phyloP scores from a whole-genome alignment of 345 rosid species.

The Eucalyptus guilfoylei region DNA sequence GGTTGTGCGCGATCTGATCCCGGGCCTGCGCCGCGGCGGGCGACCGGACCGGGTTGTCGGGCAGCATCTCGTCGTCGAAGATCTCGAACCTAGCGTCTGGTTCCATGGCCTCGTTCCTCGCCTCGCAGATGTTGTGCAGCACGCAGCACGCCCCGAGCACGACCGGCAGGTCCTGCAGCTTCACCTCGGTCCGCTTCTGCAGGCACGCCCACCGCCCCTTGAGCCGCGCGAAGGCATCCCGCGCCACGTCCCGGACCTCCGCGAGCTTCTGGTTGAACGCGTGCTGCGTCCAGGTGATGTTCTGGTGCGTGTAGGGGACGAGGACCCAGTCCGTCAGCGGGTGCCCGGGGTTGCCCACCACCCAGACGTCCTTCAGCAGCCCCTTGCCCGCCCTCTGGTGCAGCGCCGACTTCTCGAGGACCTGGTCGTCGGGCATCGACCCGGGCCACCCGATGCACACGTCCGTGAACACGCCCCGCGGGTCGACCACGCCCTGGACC shows the following conservation, averaged over 20 bases:
- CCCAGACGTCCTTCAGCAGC: slow-evolving; percentile 15
- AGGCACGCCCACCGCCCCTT: slow-evolving; percentile 41
- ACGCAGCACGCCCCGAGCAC: slow-evolving; percentile 49
- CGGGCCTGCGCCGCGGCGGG: slow-evolving; percentile 15
- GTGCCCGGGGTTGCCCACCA: slow-evolving; percentile 22
- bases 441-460: slow-evolving; percentile 53
- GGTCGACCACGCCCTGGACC: slow-evolving; percentile 42
- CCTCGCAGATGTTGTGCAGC: slow-evolving; percentile 42
- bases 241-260: slow-evolving; percentile 7
- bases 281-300: slow-evolving; percentile 44
- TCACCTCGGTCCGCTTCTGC: slow-evolving; percentile 33
- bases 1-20: slow-evolving; percentile 39
- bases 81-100: slow-evolving; percentile 12
- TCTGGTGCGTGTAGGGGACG: slow-evolving; percentile 32
- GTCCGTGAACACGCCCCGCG: slow-evolving; percentile 29
- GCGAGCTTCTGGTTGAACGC: slow-evolving; percentile 27
- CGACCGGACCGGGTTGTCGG: slow-evolving; percentile 17
- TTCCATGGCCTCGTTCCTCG: slow-evolving; percentile 22
- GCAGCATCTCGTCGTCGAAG: slow-evolving; percentile 26
- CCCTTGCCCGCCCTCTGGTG: slow-evolving; percentile 17
- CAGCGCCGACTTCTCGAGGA: slow-evolving; percentile 28
- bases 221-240: slow-evolving; percentile 26
- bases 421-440: slow-evolving; percentile 41
- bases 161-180: slow-evolving; percentile 39
- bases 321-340: slow-evolving; percentile 40